Conservation (phyloP, 2,329 filamentous ascomycete genomes). For the Fusarium aywerte region DNA sequence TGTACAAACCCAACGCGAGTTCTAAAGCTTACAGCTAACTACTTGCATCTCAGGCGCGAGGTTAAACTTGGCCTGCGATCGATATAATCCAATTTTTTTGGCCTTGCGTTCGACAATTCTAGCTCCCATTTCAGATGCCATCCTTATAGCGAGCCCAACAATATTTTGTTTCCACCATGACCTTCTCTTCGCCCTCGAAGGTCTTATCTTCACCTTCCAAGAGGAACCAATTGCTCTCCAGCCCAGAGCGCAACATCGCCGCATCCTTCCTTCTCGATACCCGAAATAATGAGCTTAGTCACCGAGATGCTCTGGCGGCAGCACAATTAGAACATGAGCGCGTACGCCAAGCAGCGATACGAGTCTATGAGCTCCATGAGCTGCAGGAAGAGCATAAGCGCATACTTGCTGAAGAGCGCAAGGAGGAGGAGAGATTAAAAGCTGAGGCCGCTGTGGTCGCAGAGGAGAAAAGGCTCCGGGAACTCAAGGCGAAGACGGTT, state of each 20-base stretch:
- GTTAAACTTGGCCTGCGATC: neutral
- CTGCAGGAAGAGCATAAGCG: conserved; percentile 57
- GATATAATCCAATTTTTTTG: neutral
- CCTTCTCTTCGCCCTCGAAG: conserved; percentile 54
- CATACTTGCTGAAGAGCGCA: conserved; percentile 57
- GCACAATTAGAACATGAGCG: conserved; percentile 74
- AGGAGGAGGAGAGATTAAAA: conserved; percentile 59
- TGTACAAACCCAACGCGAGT: conserved; percentile 17
- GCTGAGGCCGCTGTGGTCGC: conserved; percentile 59
- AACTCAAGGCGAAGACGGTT: conserved; percentile 58
- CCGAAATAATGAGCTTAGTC: conserved; percentile 70
- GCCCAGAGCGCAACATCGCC: conserved; percentile 60
- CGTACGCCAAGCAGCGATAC: conserved; percentile 64
- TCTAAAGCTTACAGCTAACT: neutral
- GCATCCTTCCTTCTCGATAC: conserved; percentile 71
- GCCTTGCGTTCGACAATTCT: neutral
- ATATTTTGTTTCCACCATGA: conserved; percentile 50
- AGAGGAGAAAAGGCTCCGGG: conserved; percentile 61
- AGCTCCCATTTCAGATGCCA: conserved; percentile 31
- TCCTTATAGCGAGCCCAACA: conserved; percentile 33
- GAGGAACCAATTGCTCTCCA: conserved; percentile 54
- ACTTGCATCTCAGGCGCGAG: neutral
- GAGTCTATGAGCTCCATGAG: conserved; percentile 60
- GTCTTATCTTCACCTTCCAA: conserved; percentile 55
- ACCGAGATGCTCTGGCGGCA: conserved; percentile 72